Conservation (phyloP, 805 yeast species). For the Saturnispora besseyi region DNA sequence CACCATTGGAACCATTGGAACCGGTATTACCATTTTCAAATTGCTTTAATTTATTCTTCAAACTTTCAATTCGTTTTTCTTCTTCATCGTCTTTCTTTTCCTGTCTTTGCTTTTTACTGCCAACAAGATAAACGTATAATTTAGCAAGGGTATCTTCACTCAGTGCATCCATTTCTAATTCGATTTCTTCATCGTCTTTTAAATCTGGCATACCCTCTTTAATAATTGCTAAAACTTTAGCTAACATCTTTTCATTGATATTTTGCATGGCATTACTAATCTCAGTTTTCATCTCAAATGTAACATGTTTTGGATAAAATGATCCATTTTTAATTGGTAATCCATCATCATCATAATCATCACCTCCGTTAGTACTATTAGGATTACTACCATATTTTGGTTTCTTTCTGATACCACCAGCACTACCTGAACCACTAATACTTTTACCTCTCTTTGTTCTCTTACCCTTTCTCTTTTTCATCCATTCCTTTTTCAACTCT, state of each 20-base stretch:
- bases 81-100: constrained; percentile 45
- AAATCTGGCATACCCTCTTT: constrained; percentile 65
- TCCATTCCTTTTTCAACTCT: constrained; percentile 54
- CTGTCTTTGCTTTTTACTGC: constrained; percentile 27
- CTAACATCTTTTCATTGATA: constrained; percentile 67
- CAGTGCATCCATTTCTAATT: constrained; percentile 88
- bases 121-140: constrained; percentile 73
- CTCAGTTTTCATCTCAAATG: constrained; percentile 95
- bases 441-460: constrained; percentile 16
- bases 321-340: constrained; percentile 15
- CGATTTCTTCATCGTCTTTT: constrained; percentile 84
- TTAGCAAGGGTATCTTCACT: constrained; percentile 77
- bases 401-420: constrained; percentile 16
- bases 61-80: constrained; percentile 64
- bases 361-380: constrained; percentile 15
- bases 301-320: constrained; percentile 40
- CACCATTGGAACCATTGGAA: not conserved
- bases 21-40: constrained; percentile 42
- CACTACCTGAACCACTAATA: not conserved
- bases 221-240: constrained; percentile 76
- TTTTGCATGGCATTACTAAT: constrained; percentile 78
- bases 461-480: constrained; percentile 33
- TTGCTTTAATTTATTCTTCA: constrained; percentile 69
- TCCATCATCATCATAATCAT: constrained; percentile 30
- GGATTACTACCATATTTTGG: constrained; percentile 41